These are phyloP conservation scores for Antrodiella citrinella DNA, from an alignment of 768 basidiomycete species.

Conservation along the genomic window DNA sequence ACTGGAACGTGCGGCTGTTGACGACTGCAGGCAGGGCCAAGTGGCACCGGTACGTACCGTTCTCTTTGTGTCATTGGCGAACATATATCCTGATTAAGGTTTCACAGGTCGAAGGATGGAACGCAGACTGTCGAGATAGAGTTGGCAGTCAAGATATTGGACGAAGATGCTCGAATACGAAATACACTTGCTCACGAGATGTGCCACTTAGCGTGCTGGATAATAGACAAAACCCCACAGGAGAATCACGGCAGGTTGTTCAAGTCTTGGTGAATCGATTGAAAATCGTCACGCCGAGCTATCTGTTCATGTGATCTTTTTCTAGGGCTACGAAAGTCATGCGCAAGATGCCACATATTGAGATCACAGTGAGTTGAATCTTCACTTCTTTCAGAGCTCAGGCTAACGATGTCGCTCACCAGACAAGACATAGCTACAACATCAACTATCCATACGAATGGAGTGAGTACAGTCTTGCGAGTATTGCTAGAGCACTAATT, in stretches of 20 bases:
- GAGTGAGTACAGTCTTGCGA: constrained; percentile 37
- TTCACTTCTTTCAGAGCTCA: not conserved
- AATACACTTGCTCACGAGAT: constrained; percentile 86
- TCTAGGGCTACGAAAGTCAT: constrained; percentile 67
- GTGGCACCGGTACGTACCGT: constrained; percentile 43
- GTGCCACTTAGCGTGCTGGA: constrained; percentile 87
- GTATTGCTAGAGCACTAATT: not conserved
- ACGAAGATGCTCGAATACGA: constrained; percentile 73
- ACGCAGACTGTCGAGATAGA: constrained; percentile 59
- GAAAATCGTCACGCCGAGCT: not conserved
- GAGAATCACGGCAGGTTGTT: constrained; percentile 70
- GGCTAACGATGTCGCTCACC: not conserved
- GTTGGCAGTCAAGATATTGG: constrained; percentile 76
- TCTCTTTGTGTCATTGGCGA: not conserved
- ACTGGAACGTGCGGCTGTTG: constrained; percentile 59
- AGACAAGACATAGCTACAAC: constrained; percentile 72
- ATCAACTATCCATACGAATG: constrained; percentile 68
- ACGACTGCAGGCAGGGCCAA: constrained; percentile 67
- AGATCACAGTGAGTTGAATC: constrained; percentile 46
- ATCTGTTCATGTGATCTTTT: not conserved
- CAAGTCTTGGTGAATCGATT: constrained; percentile 50
- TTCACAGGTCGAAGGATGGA: constrained; percentile 45
- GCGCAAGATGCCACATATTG: constrained; percentile 56
- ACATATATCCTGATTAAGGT: not conserved
- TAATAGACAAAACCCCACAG: constrained; percentile 60